Percentiles rank a stretch among this genome's conserved stretches.
phyloP scores from a whole-genome alignment of 495 filamentous ascomycete genomes.

The Lentithecium fluviatile region DNA sequence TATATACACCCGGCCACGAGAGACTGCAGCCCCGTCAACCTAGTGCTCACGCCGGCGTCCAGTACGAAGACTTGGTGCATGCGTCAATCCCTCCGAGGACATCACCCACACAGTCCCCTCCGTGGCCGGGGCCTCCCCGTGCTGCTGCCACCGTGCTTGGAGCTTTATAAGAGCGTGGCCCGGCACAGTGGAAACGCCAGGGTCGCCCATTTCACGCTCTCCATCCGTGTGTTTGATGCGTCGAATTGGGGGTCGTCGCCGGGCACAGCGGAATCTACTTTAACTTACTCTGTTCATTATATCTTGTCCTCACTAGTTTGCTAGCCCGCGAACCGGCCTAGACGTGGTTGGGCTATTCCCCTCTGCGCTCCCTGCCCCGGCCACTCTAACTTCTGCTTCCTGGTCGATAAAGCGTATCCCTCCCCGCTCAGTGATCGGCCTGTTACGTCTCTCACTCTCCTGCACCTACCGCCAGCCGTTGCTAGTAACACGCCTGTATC shows the following conservation, averaged over 20 bases:
- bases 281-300: conserved; percentile 24
- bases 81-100: not conserved
- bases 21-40: conserved; percentile 17
- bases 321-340: conserved; percentile 8
- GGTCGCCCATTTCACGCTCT: conserved; percentile 22
- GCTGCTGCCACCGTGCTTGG: conserved; percentile 10
- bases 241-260: conserved; percentile 12
- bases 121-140: conserved; percentile 9
- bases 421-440: conserved; percentile 34
- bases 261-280: conserved; percentile 23
- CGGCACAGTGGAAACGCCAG: conserved; percentile 19
- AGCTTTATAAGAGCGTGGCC: conserved; percentile 23
- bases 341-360: conserved; percentile 9
- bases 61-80: conserved; percentile 21
- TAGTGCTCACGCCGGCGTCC: conserved; percentile 28
- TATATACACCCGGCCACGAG: conserved; percentile 20
- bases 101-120: conserved; percentile 10
- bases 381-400: conserved; percentile 26
- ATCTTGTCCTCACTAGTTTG: conserved; percentile 19
- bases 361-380: conserved; percentile 19
- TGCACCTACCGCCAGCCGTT: conserved; percentile 2
- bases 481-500: not conserved
- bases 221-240: conserved; percentile 10
- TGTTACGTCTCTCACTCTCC: conserved; percentile 25
- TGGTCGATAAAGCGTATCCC: conserved; percentile 34